Evolutionary conservation across 1,139 yeast genomes (phyloP).

Genomic region (Pichia inconspicua): DNA sequence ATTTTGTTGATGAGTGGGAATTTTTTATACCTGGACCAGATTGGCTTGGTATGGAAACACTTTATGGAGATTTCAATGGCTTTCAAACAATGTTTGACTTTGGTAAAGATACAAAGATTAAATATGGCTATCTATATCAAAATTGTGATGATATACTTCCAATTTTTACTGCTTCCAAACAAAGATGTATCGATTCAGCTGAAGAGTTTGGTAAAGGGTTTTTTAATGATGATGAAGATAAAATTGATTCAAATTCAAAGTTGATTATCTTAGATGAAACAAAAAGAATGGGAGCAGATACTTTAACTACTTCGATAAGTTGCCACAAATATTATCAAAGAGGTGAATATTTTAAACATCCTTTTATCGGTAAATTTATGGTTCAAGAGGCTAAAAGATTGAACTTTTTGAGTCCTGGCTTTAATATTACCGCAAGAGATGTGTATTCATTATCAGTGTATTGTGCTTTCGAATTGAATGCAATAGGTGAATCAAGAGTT

Average conservation of each 20-base stretch:
- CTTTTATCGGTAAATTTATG: conserved; percentile 15
- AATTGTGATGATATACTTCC: conserved; percentile 11
- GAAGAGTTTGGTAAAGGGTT: conserved; percentile 25
- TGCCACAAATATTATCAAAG: conserved; percentile 19
- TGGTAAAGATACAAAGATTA: conserved; percentile 17
- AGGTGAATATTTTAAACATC: conserved; percentile 11
- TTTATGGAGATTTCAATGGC: conserved; percentile 23
- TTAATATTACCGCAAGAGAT: conserved; percentile 33
- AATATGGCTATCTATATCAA: conserved; percentile 20
- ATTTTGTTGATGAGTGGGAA: conserved; percentile 24
- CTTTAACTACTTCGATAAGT: conserved; percentile 21
- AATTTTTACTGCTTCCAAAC: conserved; percentile 22
- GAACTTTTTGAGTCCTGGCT: conserved; percentile 31
- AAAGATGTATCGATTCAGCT: conserved; percentile 27
- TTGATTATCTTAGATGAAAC: conserved; percentile 20
- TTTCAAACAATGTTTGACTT: conserved; percentile 19
- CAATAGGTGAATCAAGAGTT: conserved; percentile 40
- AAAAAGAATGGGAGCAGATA: conserved; percentile 21
- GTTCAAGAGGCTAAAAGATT: conserved; percentile 16
- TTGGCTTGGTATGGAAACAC: conserved; percentile 22
- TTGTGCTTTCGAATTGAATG: conserved; percentile 51
- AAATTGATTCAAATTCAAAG: conserved; percentile 9
- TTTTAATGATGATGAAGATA: conserved; percentile 12
- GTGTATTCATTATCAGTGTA: conserved; percentile 33
- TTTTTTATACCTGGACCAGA: conserved; percentile 18